Conservation (phyloP, 148 eudicot genomes). For the Fagopyrum homotropicum region DNA sequence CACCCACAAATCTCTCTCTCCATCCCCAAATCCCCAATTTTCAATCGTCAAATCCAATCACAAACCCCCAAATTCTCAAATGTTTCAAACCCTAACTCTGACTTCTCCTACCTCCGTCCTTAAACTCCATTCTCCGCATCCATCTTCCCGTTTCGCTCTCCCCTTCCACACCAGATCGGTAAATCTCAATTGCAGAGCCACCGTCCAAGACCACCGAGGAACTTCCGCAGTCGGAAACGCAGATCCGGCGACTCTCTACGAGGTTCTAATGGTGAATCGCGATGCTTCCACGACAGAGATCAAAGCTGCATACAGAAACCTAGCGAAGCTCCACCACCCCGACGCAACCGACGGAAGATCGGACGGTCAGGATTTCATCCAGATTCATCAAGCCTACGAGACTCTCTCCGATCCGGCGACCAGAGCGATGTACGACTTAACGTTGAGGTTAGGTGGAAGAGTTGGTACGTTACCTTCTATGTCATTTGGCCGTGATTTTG, state of each 20-base stretch:
- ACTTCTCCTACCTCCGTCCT: neutral
- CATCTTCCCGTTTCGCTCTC: neutral
- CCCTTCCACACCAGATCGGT: neutral
- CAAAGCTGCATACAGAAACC: conserved; percentile 50
- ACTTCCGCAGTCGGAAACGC: neutral
- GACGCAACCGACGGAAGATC: conserved; percentile 28
- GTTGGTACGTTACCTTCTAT: conserved; percentile 18
- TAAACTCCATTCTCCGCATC: neutral
- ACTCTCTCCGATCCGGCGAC: conserved; percentile 60
- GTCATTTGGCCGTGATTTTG: conserved; percentile 7
- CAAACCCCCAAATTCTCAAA: neutral
- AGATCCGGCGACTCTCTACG: neutral
- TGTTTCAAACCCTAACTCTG: conserved; percentile 12
- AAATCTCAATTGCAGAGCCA: neutral
- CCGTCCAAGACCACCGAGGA: conserved; percentile 1
- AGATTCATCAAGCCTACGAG: conserved; percentile 58
- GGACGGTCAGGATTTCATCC: conserved; percentile 43
- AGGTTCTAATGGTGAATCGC: neutral
- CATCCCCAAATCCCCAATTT: neutral
- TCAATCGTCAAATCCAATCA: neutral
- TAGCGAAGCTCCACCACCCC: conserved; percentile 65
- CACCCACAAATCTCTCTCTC: neutral
- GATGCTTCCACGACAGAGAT: conserved; percentile 52
- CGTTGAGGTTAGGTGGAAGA: neutral
- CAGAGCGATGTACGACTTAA: conserved; percentile 1